Evolutionary conservation across 768 basidiomycete species (phyloP).

Genomic region (Sistotremastrum suecicum): DNA sequence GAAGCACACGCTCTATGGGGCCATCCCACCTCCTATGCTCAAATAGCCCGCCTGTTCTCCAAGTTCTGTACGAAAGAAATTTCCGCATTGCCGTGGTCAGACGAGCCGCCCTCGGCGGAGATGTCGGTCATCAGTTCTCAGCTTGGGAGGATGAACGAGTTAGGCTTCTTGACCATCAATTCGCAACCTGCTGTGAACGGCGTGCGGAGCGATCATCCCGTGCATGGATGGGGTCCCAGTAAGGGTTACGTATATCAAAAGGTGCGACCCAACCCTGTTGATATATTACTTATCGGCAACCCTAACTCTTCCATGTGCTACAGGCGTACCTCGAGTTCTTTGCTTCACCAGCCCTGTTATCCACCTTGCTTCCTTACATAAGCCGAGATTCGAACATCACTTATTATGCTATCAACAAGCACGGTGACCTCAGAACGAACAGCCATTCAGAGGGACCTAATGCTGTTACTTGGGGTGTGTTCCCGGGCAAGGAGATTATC

Average conservation of each 20-base stretch:
- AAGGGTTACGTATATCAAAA: slow-evolving; percentile 96
- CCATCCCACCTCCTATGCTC: slow-evolving; percentile 47
- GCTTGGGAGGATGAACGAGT: slow-evolving; percentile 73
- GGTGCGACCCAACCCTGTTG: slow-evolving; percentile 23
- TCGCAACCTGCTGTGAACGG: slow-evolving; percentile 95
- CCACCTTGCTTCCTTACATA: slow-evolving; percentile 62
- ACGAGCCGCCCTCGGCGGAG: slow-evolving; percentile 73
- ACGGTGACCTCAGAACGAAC: slow-evolving; percentile 90
- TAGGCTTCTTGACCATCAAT: slow-evolving; percentile 95
- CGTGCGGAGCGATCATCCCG: slow-evolving; percentile 66
- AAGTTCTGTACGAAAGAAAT: slow-evolving; percentile 70
- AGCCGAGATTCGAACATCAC: slow-evolving; percentile 81
- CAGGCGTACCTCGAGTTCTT: slow-evolving; percentile 97
- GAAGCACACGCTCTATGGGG: slow-evolving; percentile 86
- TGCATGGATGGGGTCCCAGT: slow-evolving; percentile 86
- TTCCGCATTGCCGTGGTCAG: slow-evolving; percentile 85
- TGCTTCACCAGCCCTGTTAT: slow-evolving; percentile 60
- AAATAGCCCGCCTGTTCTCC: slow-evolving; percentile 63
- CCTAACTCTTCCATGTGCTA: not conserved
- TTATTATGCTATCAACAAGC: slow-evolving; percentile 95
- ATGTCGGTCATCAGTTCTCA: slow-evolving; percentile 67
- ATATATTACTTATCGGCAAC: slow-evolving; percentile 1
- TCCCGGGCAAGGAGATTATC: slow-evolving; percentile 91
- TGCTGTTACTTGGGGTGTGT: slow-evolving; percentile 98
- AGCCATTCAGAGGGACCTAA: slow-evolving; percentile 91